A percentile compares a stretch with the other conserved stretches of the same genome.
These are phyloP conservation scores for Phytophthora boehmeriae DNA, from an alignment of 352 stramenopile species.

Conservation along the genomic window DNA sequence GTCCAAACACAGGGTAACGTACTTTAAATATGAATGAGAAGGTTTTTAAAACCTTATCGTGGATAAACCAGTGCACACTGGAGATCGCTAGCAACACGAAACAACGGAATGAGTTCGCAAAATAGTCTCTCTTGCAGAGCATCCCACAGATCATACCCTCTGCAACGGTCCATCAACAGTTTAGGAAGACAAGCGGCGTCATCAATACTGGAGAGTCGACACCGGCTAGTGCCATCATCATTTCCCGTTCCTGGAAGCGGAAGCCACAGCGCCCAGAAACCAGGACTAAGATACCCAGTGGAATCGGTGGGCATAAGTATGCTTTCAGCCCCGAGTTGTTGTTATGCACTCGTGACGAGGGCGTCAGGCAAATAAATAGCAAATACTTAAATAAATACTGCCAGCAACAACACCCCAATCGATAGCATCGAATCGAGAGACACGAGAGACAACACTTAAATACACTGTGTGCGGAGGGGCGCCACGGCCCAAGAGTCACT, in stretches of 20 bases:
- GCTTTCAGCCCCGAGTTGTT: background rate
- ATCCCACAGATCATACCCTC: constrained; percentile 44
- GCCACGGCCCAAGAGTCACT: constrained; percentile 24
- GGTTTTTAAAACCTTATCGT: constrained; percentile 40
- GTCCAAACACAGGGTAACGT: too few relatives aligned
- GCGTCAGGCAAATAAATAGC: constrained; percentile 16
- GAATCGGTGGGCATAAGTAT: too few relatives aligned
- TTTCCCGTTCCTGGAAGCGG: background rate
- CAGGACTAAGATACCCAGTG: background rate
- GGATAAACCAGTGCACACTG: constrained; percentile 38
- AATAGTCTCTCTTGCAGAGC: too few relatives aligned
- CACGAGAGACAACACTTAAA: background rate
- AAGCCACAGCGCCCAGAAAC: background rate
- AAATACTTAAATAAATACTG: constrained; percentile 25
- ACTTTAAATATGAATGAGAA: constrained; percentile 2
- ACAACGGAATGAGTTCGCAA: constrained; percentile 54
- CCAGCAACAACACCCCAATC: background rate
- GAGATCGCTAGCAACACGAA: constrained; percentile 28
- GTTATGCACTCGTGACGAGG: background rate
- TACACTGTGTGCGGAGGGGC: constrained; percentile 7
- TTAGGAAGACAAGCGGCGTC: background rate
- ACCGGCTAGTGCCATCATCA: background rate
- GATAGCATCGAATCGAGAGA: background rate
- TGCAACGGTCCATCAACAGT: background rate
- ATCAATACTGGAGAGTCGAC: background rate